phyloP scores from a whole-genome alignment of 2,329 filamentous ascomycete genomes.

The Epichloe bromicola region DNA sequence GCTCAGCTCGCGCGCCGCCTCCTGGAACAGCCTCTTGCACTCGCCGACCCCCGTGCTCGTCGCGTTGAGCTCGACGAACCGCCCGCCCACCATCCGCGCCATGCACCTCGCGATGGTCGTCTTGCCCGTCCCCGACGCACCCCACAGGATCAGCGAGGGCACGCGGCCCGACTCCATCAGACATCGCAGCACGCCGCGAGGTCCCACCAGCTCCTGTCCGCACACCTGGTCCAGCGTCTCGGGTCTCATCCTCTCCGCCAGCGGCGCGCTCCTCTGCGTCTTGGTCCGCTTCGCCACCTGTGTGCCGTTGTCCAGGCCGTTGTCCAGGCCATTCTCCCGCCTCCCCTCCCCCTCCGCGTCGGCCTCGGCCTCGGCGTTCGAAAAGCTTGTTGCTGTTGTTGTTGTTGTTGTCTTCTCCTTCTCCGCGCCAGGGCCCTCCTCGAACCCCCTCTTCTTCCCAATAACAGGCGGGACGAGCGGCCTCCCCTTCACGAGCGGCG shows the following conservation, averaged over 20 bases:
- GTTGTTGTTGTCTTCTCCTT: not conserved
- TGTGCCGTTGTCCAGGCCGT: conserved; percentile 6
- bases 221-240: conserved; percentile 71
- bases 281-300: conserved; percentile 48
- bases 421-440: conserved; percentile 35
- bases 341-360: not conserved
- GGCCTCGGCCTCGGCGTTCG: too few relatives aligned
- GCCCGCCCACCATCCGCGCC: conserved; percentile 64
- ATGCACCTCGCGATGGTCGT: conserved; percentile 89
- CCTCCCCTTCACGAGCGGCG: conserved; percentile 22
- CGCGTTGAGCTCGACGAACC: conserved; percentile 93
- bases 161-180: conserved; percentile 77
- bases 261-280: conserved; percentile 59
- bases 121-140: conserved; percentile 68
- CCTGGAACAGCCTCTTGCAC: conserved; percentile 81
- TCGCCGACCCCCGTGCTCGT: conserved; percentile 79
- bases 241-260: conserved; percentile 91
- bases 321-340: conserved; percentile 1
- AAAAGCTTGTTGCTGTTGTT: too few relatives aligned
- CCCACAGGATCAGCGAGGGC: conserved; percentile 94
- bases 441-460: conserved; percentile 38
- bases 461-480: conserved; percentile 12
- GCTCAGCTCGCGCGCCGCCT: conserved; percentile 66
- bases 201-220: conserved; percentile 84
- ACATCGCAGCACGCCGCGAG: conserved; percentile 67